Evolutionary conservation across 2,329 filamentous ascomycete genomes (phyloP), one percentile per base, ranked within the genome.

Genomic region (Diaporthe batatas): DNA sequence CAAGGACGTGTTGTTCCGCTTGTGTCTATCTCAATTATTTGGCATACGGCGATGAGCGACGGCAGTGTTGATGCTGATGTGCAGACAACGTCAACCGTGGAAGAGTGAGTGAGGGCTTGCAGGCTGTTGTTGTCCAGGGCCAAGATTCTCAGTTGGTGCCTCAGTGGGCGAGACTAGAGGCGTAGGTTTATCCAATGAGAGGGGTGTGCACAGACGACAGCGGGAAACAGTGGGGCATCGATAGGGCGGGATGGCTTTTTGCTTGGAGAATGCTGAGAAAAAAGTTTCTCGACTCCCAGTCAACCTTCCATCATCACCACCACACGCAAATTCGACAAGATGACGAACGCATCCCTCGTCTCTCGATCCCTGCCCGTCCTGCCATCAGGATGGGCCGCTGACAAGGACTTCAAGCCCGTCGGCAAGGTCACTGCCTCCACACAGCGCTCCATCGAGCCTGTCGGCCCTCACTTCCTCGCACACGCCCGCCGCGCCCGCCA

Each of bases 401-500:
- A 97, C 74, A 97, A 97, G 84, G 94, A 97, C 84, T 98, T 98
- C 90, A 96, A 96, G 86, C 84, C 93, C 72, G 82, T 97, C 77
- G 93, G 92, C 79, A 87, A 91, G 78, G 88, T 98, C 76, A 95
- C 93, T 75, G 85, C 89, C 76, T 91, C 94, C 51, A 93, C 91
- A 67, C 92, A 95, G 86, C 92, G 96, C 81, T 96, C 93, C 82
- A 92, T 99, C 79, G 96, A 98, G 88, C 95, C 96, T 70, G 94
- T 98, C 78, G 96, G 96, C 78, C 96, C 96, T 84, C 94, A 98
- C 87, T 99, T 98, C 88, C 92, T 99, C 77, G 96, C 96, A 78
- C 95, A 98, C 84, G 96, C 96, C 79, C 95, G 96, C 81, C 93
- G 96, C 84, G 94, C 95, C 85, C 93, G 95, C 76, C 95, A 98